A percentile compares a stretch with the other conserved stretches of the same genome.
Conservation (phyloP, 192 early-diverging fungal genomes). For the Radiomyces spectabilis region DNA sequence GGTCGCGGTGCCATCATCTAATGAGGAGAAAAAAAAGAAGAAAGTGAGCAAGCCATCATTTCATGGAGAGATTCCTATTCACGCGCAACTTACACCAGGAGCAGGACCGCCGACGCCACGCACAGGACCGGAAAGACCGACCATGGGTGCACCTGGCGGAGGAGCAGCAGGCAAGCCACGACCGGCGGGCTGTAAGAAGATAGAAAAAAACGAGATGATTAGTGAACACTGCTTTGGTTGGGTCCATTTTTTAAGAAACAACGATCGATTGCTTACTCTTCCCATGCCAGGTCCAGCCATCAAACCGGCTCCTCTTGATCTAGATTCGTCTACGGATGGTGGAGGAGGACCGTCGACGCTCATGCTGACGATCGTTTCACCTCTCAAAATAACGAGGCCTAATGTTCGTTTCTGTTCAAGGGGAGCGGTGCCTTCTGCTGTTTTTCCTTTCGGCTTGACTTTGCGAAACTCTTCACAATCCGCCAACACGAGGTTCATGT, state of each 20-base stretch:
- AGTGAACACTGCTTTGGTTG: not conserved
- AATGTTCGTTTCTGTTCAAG: constrained; percentile 87
- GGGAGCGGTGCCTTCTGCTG: constrained; percentile 37
- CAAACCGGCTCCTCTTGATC: constrained; percentile 36
- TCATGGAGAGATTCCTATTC: too few species aligned
- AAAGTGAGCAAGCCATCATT: not conserved
- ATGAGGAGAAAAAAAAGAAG: not conserved
- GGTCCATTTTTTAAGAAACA: not conserved
- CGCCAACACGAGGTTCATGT: constrained; percentile 98
- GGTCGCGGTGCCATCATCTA: constrained; percentile 80
- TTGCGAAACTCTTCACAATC: constrained; percentile 97
- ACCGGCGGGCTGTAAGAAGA: constrained; percentile 59
- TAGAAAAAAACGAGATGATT: not conserved
- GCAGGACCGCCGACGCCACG: constrained; percentile 94
- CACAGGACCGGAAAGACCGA: constrained; percentile 83
- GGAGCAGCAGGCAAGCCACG: constrained; percentile 43
- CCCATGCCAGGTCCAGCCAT: constrained; percentile 66
- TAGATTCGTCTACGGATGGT: constrained; percentile 41
- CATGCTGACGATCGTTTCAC: constrained; percentile 87
- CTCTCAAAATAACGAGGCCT: constrained; percentile 90
- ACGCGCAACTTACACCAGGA: constrained; percentile 50
- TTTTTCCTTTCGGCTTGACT: constrained; percentile 72
- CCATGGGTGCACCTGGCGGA: constrained; percentile 30
- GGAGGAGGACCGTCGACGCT: constrained; percentile 89
- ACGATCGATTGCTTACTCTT: constrained; percentile 19